Conservation (phyloP, 805 yeast species). For the Phaffomyces antillensis region DNA sequence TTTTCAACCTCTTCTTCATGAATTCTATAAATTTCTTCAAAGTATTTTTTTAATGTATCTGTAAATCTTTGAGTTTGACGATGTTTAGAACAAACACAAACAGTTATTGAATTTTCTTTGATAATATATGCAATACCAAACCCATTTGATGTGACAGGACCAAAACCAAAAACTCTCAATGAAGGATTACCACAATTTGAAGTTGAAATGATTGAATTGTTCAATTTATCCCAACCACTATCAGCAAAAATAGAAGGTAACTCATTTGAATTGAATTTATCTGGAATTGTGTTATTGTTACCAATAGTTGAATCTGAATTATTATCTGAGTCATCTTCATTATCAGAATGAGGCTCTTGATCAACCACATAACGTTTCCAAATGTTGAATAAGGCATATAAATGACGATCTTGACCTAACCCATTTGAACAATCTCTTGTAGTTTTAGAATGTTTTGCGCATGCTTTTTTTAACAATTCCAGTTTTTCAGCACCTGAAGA, state of each 20-base stretch:
- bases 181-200: conserved; percentile 93
- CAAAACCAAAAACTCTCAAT: conserved; percentile 79
- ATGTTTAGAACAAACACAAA: conserved; percentile 82
- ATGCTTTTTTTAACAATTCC: conserved; percentile 57
- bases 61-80: conserved; percentile 78
- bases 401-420: conserved; percentile 86
- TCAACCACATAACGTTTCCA: conserved; percentile 60
- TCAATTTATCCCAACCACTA: conserved; percentile 80
- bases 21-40: conserved; percentile 49
- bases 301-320: conserved; percentile 19
- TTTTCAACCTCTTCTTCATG: conserved; percentile 26
- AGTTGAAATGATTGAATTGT: conserved; percentile 73
- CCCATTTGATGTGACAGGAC: conserved; percentile 86
- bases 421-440: conserved; percentile 70
- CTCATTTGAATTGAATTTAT: conserved; percentile 21
- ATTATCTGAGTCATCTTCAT: conserved; percentile 16
- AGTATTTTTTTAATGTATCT: conserved; percentile 58
- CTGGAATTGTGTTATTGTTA: conserved; percentile 5
- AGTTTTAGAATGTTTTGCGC: conserved; percentile 57
- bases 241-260: conserved; percentile 79
- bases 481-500: conserved; percentile 50
- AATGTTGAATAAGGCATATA: conserved; percentile 79
- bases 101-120: conserved; percentile 68
- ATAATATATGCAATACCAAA: conserved; percentile 91
- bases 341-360: conserved; percentile 1